phyloP scores from a whole-genome alignment of 805 yeast species.

The Babjeviella inositovora region DNA sequence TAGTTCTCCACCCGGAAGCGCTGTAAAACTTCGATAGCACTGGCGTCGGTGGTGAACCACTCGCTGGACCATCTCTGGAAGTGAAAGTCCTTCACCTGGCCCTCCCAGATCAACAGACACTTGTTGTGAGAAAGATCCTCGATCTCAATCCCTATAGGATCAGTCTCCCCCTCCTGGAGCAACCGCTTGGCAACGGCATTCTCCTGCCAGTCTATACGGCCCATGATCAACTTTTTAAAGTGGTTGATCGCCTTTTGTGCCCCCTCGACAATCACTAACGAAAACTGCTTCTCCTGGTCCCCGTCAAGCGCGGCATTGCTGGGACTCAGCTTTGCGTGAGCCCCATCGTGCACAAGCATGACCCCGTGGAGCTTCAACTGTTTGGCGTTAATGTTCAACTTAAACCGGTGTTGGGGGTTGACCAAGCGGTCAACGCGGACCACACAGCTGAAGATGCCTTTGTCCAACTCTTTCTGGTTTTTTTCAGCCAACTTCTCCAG shows the following conservation, averaged over 20 bases:
- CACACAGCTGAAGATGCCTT: slow-evolving; percentile 40
- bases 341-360: slow-evolving; percentile 17
- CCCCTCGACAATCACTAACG: slow-evolving; percentile 64
- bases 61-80: slow-evolving; percentile 62
- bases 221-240: slow-evolving; percentile 42
- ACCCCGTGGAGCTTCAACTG: slow-evolving; percentile 58
- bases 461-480: slow-evolving; percentile 25
- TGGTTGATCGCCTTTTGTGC: slow-evolving; percentile 42
- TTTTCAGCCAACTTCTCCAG: slow-evolving; percentile 30
- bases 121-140: slow-evolving; percentile 24
- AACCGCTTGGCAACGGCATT: slow-evolving; percentile 16
- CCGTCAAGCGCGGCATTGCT: too few relatives aligned
- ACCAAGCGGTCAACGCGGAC: slow-evolving; percentile 36
- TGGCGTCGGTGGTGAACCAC: slow-evolving; percentile 31
- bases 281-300: too few relatives aligned
- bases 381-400: slow-evolving; percentile 68
- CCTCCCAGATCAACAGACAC: slow-evolving; percentile 54
- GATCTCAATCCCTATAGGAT: not conserved
- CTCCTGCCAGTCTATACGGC: slow-evolving; percentile 59
- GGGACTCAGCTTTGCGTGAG: too few relatives aligned
- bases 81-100: slow-evolving; percentile 31
- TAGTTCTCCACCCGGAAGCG: slow-evolving; percentile 41
- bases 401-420: slow-evolving; percentile 55
- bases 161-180: slow-evolving; percentile 2
- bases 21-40: slow-evolving; percentile 27